Evolutionary conservation across 2,329 filamentous ascomycete species (phyloP).

Genomic region (Hypoxylon sp.): DNA sequence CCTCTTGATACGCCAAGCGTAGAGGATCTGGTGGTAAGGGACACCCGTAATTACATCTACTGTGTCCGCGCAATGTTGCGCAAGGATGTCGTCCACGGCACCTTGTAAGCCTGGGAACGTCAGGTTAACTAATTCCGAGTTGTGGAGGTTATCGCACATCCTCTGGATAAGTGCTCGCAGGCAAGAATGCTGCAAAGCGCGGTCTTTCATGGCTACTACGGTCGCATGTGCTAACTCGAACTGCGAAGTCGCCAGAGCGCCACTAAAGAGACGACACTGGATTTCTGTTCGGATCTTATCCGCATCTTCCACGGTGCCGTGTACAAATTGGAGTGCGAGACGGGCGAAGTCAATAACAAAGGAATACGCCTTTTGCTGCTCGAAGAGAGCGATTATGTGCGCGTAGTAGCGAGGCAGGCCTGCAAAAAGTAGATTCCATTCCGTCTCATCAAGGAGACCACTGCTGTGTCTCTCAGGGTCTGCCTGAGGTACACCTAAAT

Average conservation of each 20-base stretch:
- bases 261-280: slow-evolving; percentile 85
- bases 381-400: slow-evolving; percentile 86
- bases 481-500: slow-evolving; percentile 59
- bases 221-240: slow-evolving; percentile 87
- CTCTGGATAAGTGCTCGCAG: slow-evolving; percentile 77
- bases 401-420: slow-evolving; percentile 88
- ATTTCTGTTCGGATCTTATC: slow-evolving; percentile 73
- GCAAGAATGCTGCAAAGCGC: slow-evolving; percentile 77
- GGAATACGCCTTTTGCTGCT: slow-evolving; percentile 80
- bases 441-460: slow-evolving; percentile 79
- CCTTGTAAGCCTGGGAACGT: slow-evolving; percentile 83
- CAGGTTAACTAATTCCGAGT: slow-evolving; percentile 76
- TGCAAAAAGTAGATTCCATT: slow-evolving; percentile 75
- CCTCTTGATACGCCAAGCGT: slow-evolving; percentile 87
- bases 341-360: slow-evolving; percentile 87
- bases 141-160: slow-evolving; percentile 76
- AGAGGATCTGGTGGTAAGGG: slow-evolving; percentile 89
- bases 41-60: slow-evolving; percentile 73
- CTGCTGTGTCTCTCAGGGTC: slow-evolving; percentile 67
- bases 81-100: slow-evolving; percentile 82
- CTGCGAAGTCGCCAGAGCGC: slow-evolving; percentile 80
- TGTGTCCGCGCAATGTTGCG: slow-evolving; percentile 76
- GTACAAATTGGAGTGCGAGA: slow-evolving; percentile 75
- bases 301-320: slow-evolving; percentile 51
- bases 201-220: slow-evolving; percentile 78